A percentile compares a stretch with the other conserved stretches of the same genome.
These are phyloP conservation scores for Skeletonema tropicum DNA, from an alignment of 108 stramenopile species.

Conservation along the genomic window DNA sequence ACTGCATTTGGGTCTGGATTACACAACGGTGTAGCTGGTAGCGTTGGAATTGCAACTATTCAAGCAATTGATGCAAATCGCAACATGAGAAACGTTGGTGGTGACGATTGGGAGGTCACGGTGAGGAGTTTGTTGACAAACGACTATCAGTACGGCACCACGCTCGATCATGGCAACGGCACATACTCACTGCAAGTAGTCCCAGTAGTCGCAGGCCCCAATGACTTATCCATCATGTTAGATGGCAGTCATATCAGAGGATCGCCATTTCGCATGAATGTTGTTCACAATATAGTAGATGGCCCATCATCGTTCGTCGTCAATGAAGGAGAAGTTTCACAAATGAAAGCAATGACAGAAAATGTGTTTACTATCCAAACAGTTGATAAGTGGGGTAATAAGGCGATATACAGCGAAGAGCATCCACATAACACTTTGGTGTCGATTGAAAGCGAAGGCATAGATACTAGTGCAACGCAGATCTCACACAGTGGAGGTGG, in stretches of 20 bases:
- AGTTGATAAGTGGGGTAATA: slow-evolving; percentile 34
- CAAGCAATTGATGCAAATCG: slow-evolving; percentile 27
- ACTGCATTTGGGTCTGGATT: slow-evolving; percentile 34
- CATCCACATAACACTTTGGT: slow-evolving; percentile 13
- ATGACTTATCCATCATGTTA: slow-evolving; percentile 29
- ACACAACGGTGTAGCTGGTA: slow-evolving; percentile 37
- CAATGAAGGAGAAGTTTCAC: slow-evolving; percentile 7
- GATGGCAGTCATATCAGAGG: slow-evolving; percentile 34
- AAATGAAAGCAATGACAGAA: slow-evolving; percentile 16
- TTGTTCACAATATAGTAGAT: slow-evolving; percentile 21
- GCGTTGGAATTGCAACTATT: slow-evolving; percentile 24
- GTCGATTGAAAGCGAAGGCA: slow-evolving; percentile 6
- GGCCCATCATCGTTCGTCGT: slow-evolving; percentile 36
- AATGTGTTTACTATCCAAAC: slow-evolving; percentile 24
- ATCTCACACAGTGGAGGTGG: slow-evolving; percentile 12
- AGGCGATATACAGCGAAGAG: slow-evolving; percentile 17
- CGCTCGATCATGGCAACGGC: slow-evolving; percentile 31
- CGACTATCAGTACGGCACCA: slow-evolving; percentile 26
- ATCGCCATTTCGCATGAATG: slow-evolving; percentile 47
- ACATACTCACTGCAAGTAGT: slow-evolving; percentile 29
- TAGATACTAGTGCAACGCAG: slow-evolving; percentile 1
- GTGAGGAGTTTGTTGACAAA: slow-evolving; percentile 5
- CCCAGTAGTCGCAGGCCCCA: slow-evolving; percentile 34
- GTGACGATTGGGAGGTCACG: slow-evolving; percentile 40
- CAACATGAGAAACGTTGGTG: slow-evolving; percentile 30